These are phyloP conservation scores for Lichtheimia ornata DNA, from an alignment of 371 early-diverging fungal genomes.

Conservation along the genomic window DNA sequence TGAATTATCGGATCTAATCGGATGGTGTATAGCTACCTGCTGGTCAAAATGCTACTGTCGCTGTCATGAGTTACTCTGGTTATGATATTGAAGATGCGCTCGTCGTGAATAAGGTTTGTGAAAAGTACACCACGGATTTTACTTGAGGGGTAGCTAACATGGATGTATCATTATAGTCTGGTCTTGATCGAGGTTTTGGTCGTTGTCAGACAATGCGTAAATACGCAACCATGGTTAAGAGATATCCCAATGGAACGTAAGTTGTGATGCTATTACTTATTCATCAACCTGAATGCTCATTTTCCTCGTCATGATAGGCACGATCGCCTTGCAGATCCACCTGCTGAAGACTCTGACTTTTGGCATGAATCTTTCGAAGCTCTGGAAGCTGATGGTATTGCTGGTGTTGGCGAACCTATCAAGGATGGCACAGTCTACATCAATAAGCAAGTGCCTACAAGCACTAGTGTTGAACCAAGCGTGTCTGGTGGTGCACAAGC, in stretches of 20 bases:
- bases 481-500: constrained; percentile 51
- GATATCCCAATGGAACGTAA: constrained; percentile 84
- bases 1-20: background rate
- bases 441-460: constrained; percentile 89
- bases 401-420: constrained; percentile 85
- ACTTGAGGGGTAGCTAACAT: background rate
- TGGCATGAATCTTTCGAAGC: constrained; percentile 62
- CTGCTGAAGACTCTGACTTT: constrained; percentile 47
- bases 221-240: constrained; percentile 74
- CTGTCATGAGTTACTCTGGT: constrained; percentile 99
- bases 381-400: constrained; percentile 89
- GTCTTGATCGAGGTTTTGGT: constrained; percentile 99
- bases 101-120: constrained; percentile 89
- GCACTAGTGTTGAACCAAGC: constrained; percentile 63
- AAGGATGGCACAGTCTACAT: constrained; percentile 74
- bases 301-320: constrained; percentile 41
- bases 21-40: constrained; percentile 78
- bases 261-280: constrained; percentile 8
- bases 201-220: constrained; percentile 97
- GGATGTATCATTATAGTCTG: constrained; percentile 52
- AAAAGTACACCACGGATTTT: background rate
- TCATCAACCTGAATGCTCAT: background rate
- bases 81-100: constrained; percentile 99
- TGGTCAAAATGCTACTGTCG: constrained; percentile 99
- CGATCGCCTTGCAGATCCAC: constrained; percentile 87